Evolutionary conservation across 1,284 basidiomycete species (phyloP), one percentile per base, ranked within the genome.

Genomic region (Ceratobasidium sp.): DNA sequence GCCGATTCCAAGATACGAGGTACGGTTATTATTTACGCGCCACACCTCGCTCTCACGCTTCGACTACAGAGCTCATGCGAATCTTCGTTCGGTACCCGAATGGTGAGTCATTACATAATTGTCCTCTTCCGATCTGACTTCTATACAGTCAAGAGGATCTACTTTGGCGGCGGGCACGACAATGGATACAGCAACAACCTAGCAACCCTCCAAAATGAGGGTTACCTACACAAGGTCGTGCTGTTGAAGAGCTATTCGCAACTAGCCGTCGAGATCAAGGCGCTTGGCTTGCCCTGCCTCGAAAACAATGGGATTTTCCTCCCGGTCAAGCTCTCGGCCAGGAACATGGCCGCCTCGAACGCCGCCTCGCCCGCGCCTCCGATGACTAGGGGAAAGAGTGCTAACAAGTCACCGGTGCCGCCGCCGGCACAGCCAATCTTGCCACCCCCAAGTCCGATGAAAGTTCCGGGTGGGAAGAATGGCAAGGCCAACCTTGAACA

Each of bases 1-100:
- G 85, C 86, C 31, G 88, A 90, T 76, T 82, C 85, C 49, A 92
- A 92, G 79, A 85, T 92, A 75, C 86, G 86, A 81, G 86, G 89
- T 88, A 75, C 68, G 38, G 56, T 22, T 29, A 53, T 56, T 17
- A 20, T 52, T 35, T 50, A 60, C 20, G 25, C 29, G 47, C 60
- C 29, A 40, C 32, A 49, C 67, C 38, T 47, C 35, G 2, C 31
- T 20, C 20, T 45, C n/a, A 56, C 1, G 27, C 45, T 29, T 3
- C 68, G 5, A 17, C 34, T 47, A 4, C 50, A 83, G 56, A 75
- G 87, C 87, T 81, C 62, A 82, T 89, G 57, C 83, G 86, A 77
- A 84, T 86, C 74, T 85, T 86, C 74, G 81, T 87, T 72, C 83
- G 82, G 35, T 79, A 86, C 67, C 83, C 86, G 43, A 86, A 88